Evolutionary conservation across 2,329 filamentous ascomycete species (phyloP).

Genomic region (Aspergillus pseudonomiae): DNA sequence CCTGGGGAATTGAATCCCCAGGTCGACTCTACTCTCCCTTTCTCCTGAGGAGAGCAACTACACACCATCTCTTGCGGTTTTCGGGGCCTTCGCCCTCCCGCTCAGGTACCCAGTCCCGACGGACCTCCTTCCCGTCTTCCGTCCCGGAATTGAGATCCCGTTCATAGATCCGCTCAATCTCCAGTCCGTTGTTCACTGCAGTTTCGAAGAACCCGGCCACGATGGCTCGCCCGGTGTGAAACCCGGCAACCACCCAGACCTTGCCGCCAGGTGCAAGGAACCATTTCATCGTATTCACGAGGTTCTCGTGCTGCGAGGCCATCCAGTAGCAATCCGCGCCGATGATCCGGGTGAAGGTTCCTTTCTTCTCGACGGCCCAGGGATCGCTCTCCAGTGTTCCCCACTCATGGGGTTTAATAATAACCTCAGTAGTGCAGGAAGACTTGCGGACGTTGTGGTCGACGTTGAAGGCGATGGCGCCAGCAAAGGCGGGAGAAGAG

Average conservation of each 20-base stretch:
- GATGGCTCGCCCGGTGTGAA: constrained; percentile 61
- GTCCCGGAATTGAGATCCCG: constrained; percentile 51
- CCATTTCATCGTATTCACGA: constrained; percentile 58
- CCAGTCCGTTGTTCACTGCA: constrained; percentile 47
- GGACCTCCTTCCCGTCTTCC: constrained; percentile 47
- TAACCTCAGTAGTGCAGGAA: constrained; percentile 20
- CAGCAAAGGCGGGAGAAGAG: constrained; percentile 43
- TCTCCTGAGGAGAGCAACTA: constrained; percentile 50
- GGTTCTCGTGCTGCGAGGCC: constrained; percentile 57
- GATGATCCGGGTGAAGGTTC: constrained; percentile 56
- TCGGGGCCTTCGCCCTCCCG: constrained; percentile 51
- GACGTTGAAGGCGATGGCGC: constrained; percentile 52
- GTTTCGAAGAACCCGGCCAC: constrained; percentile 60
- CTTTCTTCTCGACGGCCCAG: constrained; percentile 43
- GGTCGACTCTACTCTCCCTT: constrained; percentile 1
- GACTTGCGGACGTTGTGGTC: constrained; percentile 39
- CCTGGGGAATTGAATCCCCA: not conserved
- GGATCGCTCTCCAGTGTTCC: constrained; percentile 46
- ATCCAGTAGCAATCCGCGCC: constrained; percentile 67
- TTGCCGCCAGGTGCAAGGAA: constrained; percentile 50
- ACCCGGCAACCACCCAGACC: constrained; percentile 59
- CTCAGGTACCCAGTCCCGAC: constrained; percentile 46
- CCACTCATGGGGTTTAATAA: constrained; percentile 59
- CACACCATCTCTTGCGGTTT: constrained; percentile 61
- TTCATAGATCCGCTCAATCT: constrained; percentile 58